Evolutionary conservation across 345 rosid species (phyloP).

Genomic region (Microcos paniculata): DNA sequence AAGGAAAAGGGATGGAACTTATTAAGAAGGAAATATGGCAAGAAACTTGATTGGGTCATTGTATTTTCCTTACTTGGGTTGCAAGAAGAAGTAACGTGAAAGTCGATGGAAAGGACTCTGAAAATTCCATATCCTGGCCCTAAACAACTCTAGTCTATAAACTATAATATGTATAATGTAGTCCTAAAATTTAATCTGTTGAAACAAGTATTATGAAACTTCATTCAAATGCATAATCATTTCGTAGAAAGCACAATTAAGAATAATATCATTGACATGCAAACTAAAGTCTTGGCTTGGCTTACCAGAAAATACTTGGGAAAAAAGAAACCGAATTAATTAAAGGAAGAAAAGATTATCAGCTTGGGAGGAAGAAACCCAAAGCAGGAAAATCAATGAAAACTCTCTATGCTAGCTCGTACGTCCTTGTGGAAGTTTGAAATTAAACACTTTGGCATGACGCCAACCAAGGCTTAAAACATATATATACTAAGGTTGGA

Average conservation of each 20-base stretch:
- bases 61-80: neutral
- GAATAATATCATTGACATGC: neutral
- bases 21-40: neutral
- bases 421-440: neutral
- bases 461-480: neutral
- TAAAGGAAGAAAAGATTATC: neutral
- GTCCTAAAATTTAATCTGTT: too few species aligned
- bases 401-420: too few species aligned
- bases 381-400: too few species aligned
- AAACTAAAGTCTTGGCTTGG: neutral
- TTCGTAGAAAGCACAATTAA: neutral
- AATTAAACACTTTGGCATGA: neutral
- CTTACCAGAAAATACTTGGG: slow-evolving; percentile 1
- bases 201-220: neutral
- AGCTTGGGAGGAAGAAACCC: neutral
- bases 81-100: neutral
- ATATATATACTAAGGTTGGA: neutral
- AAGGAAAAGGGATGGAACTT: slow-evolving; percentile 2
- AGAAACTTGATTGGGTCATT: neutral
- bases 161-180: too few species aligned
- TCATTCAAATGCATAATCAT: neutral
- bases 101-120: neutral
- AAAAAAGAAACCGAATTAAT: too few species aligned
- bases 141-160: neutral
- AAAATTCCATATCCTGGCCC: neutral